These are phyloP conservation scores for Ogataea zsoltii DNA, from an alignment of 805 yeast species.

Conservation along the genomic window DNA sequence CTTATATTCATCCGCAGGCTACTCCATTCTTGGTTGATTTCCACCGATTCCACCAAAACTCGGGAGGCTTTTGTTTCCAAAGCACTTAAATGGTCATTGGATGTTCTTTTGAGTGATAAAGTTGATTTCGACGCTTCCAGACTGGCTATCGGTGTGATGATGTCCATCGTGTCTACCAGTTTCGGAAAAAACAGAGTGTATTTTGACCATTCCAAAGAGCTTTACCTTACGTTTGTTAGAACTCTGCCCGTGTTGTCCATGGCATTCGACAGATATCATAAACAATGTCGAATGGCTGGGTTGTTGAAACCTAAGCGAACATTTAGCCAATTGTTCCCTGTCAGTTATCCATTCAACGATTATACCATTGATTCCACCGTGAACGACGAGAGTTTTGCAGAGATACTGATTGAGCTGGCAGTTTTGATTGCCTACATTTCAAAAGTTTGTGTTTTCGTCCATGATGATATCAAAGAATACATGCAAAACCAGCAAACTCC, in stretches of 20 bases:
- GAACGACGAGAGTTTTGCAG: conserved; percentile 67
- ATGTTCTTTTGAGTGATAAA: conserved; percentile 50
- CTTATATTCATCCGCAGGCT: conserved; percentile 61
- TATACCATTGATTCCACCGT: conserved; percentile 73
- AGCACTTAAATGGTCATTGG: conserved; percentile 57
- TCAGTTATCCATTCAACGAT: conserved; percentile 61
- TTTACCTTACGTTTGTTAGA: conserved; percentile 49
- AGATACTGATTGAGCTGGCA: conserved; percentile 67
- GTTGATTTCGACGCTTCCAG: conserved; percentile 60
- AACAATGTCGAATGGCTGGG: conserved; percentile 46
- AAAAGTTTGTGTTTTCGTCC: conserved; percentile 29
- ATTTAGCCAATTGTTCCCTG: conserved; percentile 71
- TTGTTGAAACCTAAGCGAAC: conserved; percentile 55
- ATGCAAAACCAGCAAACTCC: conserved; percentile 5
- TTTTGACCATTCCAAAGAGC: conserved; percentile 34
- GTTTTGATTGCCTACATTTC: conserved; percentile 59
- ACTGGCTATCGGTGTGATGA: conserved; percentile 59
- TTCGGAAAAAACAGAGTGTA: conserved; percentile 26
- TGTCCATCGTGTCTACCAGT: conserved; percentile 43
- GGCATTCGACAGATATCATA: conserved; percentile 53
- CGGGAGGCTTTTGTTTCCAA: conserved; percentile 44
- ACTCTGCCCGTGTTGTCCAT: conserved; percentile 54
- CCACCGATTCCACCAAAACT: conserved; percentile 23
- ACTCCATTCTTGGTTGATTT: conserved; percentile 41
- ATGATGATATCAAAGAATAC: conserved; percentile 9